Conservation (phyloP, 306 rosid genomes). For the Lathyrus sativus region DNA sequence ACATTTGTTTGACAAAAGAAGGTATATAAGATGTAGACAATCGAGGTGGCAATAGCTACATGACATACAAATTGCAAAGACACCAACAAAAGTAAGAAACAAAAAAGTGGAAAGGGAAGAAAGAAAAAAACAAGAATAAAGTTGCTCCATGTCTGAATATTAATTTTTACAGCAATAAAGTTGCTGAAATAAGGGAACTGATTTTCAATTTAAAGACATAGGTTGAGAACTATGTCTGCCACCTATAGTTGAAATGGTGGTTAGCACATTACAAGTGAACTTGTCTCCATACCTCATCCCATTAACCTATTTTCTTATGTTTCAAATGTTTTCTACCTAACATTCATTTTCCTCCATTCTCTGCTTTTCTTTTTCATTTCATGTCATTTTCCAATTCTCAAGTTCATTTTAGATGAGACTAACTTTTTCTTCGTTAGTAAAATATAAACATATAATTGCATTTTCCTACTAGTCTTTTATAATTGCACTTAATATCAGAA, state of each 20-base stretch:
- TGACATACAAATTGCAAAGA: slow-evolving; percentile 17
- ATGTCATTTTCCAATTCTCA: neutral
- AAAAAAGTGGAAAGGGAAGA: neutral
- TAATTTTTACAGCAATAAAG: neutral
- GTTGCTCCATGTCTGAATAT: neutral
- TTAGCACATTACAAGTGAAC: slow-evolving; percentile 28
- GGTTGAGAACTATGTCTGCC: slow-evolving; percentile 12
- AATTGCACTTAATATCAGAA: too few species aligned
- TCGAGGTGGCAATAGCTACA: slow-evolving; percentile 10
- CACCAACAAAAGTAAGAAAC: slow-evolving; percentile 28
- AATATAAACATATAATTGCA: too few species aligned
- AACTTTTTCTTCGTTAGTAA: neutral
- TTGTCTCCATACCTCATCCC: slow-evolving; percentile 28
- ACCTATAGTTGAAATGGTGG: slow-evolving; percentile 24
- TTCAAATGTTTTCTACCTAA: slow-evolving; percentile 8
- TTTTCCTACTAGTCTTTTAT: too few species aligned
- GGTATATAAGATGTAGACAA: slow-evolving; percentile 1
- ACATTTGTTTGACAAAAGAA: slow-evolving; percentile 15
- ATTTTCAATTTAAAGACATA: slow-evolving; percentile 16
- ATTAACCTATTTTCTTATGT: slow-evolving; percentile 24
- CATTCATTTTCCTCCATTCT: slow-evolving; percentile 11
- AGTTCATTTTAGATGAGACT: neutral
- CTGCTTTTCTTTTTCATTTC: neutral
- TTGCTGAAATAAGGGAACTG: slow-evolving; percentile 3
- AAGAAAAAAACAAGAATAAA: neutral